Evolutionary conservation across 2,329 filamentous ascomycete genomes (phyloP).

Genomic region (Myriosclerotinia duriaeana): DNA sequence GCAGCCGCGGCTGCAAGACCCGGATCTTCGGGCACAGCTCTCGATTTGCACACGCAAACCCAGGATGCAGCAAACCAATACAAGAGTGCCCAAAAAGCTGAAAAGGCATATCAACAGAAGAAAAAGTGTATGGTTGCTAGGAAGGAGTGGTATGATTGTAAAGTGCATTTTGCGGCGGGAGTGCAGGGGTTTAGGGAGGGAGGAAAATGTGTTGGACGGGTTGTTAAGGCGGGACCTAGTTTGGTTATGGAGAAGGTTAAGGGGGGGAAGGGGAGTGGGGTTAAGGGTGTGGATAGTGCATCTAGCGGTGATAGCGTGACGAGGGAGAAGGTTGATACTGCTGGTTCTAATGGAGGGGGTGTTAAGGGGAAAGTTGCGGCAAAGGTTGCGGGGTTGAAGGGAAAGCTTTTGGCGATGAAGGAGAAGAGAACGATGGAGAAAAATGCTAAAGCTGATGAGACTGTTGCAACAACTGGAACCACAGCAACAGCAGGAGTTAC

Average conservation of each 20-base stretch:
- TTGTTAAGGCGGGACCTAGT: slow-evolving; percentile 11
- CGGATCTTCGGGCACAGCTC: background rate
- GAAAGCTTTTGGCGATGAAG: slow-evolving; percentile 10
- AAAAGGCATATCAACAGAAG: slow-evolving; percentile 10
- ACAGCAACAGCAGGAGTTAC: background rate
- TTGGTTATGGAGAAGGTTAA: slow-evolving; percentile 13
- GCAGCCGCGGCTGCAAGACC: background rate
- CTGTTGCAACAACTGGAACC: background rate
- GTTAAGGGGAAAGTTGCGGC: slow-evolving; percentile 11
- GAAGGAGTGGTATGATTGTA: slow-evolving; percentile 16
- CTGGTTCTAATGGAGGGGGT: background rate
- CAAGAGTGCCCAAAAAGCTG: background rate
- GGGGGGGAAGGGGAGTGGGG: background rate
- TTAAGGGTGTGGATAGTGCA: background rate
- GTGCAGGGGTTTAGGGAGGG: slow-evolving; percentile 15
- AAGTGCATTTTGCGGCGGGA: slow-evolving; percentile 11
- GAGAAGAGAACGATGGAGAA: slow-evolving; percentile 1
- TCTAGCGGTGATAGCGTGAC: background rate
- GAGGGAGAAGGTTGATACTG: slow-evolving; percentile 2
- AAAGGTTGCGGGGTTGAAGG: slow-evolving; percentile 12
- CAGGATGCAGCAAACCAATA: background rate
- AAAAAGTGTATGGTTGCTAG: slow-evolving; percentile 15
- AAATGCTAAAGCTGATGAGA: background rate
- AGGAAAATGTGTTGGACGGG: slow-evolving; percentile 15
- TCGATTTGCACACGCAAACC: slow-evolving; percentile 13